A percentile compares a stretch with the other conserved stretches of the same genome.
Conservation (phyloP, 768 basidiomycete genomes). For the Naganishia vaughanmartiniae region DNA sequence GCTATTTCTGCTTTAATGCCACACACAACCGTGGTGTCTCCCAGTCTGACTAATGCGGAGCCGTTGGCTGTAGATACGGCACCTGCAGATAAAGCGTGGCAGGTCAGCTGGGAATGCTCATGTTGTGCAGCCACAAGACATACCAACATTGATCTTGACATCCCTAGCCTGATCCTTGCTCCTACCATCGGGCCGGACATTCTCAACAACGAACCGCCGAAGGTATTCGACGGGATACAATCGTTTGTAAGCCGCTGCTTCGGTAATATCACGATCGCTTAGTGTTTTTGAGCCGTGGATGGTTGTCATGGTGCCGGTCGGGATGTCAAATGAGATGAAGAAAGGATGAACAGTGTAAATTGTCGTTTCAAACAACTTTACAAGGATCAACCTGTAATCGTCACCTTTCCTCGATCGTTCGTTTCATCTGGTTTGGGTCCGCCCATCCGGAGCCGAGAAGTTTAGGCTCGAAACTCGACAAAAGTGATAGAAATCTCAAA, state of each 20-base stretch:
- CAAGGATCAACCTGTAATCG: neutral
- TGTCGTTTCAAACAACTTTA: neutral
- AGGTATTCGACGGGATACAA: constrained; percentile 86
- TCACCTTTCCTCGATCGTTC: constrained; percentile 22
- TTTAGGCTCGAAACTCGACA: neutral
- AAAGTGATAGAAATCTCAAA: neutral
- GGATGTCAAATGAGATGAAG: neutral
- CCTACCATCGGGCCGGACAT: constrained; percentile 79
- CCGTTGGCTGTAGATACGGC: constrained; percentile 93
- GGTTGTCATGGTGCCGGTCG: constrained; percentile 31
- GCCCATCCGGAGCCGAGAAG: neutral
- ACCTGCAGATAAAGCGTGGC: neutral
- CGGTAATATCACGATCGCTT: constrained; percentile 16
- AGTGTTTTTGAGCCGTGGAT: constrained; percentile 30
- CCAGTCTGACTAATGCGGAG: constrained; percentile 83
- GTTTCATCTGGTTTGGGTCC: neutral
- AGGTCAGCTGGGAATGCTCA: neutral
- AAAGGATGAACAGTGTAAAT: neutral
- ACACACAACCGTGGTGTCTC: constrained; percentile 91
- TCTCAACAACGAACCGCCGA: constrained; percentile 74
- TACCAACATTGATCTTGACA: constrained; percentile 75
- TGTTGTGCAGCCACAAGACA: constrained; percentile 44
- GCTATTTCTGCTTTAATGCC: constrained; percentile 94
- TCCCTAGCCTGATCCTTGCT: constrained; percentile 68
- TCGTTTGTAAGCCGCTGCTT: constrained; percentile 67